These are phyloP conservation scores for Fusarium guadeloupense DNA, from an alignment of 2,329 filamentous ascomycete species.

Conservation along the genomic window DNA sequence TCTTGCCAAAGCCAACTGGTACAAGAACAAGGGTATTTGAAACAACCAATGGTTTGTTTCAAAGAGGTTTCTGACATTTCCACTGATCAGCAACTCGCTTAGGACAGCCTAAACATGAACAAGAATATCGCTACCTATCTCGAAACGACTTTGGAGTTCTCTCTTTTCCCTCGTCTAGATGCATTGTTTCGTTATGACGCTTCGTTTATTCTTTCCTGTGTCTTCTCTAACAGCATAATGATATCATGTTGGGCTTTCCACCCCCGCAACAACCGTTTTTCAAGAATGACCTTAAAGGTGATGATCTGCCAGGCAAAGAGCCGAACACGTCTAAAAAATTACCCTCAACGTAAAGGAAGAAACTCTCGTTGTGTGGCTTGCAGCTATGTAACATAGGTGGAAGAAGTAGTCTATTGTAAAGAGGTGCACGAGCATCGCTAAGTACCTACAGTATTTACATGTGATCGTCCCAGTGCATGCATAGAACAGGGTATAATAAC, in stretches of 20 bases:
- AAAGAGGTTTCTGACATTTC: neutral
- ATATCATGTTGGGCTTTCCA: conserved; percentile 8
- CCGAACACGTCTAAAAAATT: neutral
- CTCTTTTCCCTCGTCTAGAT: neutral
- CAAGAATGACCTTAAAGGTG: neutral
- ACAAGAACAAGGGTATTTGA: too few relatives aligned
- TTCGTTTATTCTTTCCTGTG: neutral
- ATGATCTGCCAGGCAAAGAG: neutral
- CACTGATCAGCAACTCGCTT: neutral
- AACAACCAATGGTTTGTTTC: neutral
- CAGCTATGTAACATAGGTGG: neutral
- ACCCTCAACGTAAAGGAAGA: neutral
- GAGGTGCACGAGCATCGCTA: neutral
- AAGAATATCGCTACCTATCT: neutral
- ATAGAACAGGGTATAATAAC: conserved; percentile 29
- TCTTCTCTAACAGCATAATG: neutral
- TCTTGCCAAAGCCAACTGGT: neutral
- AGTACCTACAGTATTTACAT: conserved; percentile 1
- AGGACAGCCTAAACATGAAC: neutral
- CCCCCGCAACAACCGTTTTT: conserved; percentile 1
- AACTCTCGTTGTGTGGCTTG: conserved; percentile 9
- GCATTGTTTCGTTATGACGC: neutral
- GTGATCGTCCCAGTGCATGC: conserved; percentile 11
- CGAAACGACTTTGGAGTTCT: neutral
- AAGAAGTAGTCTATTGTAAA: neutral